Evolutionary conservation across 306 rosid genomes (phyloP).

Genomic region (Albizia julibrissin): DNA sequence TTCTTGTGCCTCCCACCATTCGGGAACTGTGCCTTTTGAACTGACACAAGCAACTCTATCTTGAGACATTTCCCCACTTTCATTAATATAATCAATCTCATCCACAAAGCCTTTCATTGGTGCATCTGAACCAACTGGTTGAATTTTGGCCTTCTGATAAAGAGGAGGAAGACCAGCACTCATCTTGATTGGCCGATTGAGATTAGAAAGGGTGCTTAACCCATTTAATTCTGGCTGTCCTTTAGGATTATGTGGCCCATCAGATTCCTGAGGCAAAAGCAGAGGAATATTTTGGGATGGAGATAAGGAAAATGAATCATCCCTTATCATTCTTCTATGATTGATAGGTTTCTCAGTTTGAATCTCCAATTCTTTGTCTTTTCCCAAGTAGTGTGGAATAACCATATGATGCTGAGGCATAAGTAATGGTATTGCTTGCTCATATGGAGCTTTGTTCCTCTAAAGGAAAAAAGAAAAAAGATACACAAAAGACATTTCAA

Average conservation of each 20-base stretch:
- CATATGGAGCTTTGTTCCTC: constrained; percentile 98
- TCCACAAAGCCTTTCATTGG: constrained; percentile 90
- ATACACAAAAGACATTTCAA: constrained; percentile 27
- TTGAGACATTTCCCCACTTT: constrained; percentile 45
- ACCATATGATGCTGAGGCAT: constrained; percentile 99
- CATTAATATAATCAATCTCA: constrained; percentile 54
- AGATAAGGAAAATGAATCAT: constrained; percentile 71
- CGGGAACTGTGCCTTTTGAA: constrained; percentile 46
- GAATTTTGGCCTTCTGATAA: constrained; percentile 48
- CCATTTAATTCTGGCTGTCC: constrained; percentile 51
- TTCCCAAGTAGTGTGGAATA: constrained; percentile 96
- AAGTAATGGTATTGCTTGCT: constrained; percentile 90
- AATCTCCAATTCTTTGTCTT: constrained; percentile 53
- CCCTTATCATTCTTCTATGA: constrained; percentile 45
- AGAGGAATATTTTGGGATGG: constrained; percentile 79
- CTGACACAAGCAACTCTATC: constrained; percentile 17
- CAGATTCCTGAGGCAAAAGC: constrained; percentile 79
- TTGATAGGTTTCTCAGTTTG: constrained; percentile 41
- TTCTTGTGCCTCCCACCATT: constrained; percentile 97
- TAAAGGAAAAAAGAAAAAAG: constrained; percentile 28
- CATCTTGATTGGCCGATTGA: constrained; percentile 38
- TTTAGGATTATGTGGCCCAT: constrained; percentile 43
- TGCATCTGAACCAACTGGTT: constrained; percentile 60
- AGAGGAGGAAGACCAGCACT: constrained; percentile 42
- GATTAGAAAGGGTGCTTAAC: constrained; percentile 22